Evolutionary conservation across 1,284 basidiomycete species (phyloP), one percentile per base, ranked within the genome.

Genomic region (Apiotrichum laibachii): DNA sequence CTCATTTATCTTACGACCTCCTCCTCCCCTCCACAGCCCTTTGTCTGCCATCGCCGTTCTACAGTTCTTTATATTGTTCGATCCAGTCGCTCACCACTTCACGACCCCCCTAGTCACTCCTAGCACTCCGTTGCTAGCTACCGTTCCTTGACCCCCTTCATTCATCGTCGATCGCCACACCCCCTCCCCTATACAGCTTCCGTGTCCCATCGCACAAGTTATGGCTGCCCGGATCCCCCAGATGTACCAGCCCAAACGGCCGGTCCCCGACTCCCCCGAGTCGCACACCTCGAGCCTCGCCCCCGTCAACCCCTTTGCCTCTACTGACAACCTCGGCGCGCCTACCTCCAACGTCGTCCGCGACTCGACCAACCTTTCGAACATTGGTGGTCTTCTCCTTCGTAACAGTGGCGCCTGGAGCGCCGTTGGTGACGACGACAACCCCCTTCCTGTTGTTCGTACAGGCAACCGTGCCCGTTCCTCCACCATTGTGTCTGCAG

Each of bases 361-460:
- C 33, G 47, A 60, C 55, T 48, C 42, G 13, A 31, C 57, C 35
- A 61, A 64, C 55, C 48, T 62, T 3, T 54, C 55, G 5, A 50
- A 50, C 12, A 65, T 65, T 43, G 63, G 63, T 40, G 60, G 57
- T 22, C 58, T 65, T 2, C 51, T 64, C 15, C 42, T 64, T 12
- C 19, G 35, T n/a, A 34, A 39, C 54, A 21, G 18, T 2, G 50
- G 42, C 22, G 7, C 8, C 18, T 21, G 42, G 40, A n/a, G 10
- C n/a, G 34, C 22, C 31, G 13, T 19, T 21, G 26, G 35, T 34
- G 49, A 33, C 45, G 50, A 57, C 48, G 18, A 18, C 5, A 16
- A 42, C 16, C 15, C 40, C 16, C 40, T 16, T 9, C 13, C 15
- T 9, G 9, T 19, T 9, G 40, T n/a, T 9, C 40, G 40, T n/a